These are phyloP conservation scores for Phyllostachys edulis DNA, from an alignment of 176 grass and related monocot species.

Conservation along the genomic window DNA sequence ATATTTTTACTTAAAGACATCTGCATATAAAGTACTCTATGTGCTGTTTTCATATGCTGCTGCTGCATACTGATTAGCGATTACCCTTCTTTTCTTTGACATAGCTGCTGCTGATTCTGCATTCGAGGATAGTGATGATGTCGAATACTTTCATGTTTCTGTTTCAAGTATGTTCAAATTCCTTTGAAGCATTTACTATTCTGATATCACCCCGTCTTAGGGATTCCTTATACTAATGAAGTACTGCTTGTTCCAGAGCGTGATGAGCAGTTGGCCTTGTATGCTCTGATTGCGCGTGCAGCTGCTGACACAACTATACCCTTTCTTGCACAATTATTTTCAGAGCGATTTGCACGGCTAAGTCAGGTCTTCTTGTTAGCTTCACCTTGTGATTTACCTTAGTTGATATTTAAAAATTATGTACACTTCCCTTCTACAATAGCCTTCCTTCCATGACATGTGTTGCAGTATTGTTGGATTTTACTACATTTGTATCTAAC, in stretches of 20 bases:
- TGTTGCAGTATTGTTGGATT: conserved; percentile 3
- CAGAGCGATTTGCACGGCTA: conserved; percentile 65
- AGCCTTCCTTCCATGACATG: conserved; percentile 3
- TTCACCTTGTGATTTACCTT: conserved; percentile 22
- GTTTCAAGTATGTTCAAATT: conserved; percentile 81
- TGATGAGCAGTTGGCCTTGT: conserved; percentile 85
- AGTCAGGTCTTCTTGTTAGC: conserved; percentile 57
- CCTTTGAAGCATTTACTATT: conserved; percentile 21
- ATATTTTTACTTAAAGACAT: conserved; percentile 3
- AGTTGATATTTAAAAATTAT: background rate
- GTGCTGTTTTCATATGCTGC: conserved; percentile 23
- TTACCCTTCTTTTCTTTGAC: conserved; percentile 42
- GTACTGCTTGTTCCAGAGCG: conserved; percentile 65
- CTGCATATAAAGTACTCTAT: conserved; percentile 2
- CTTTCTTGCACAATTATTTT: conserved; percentile 75
- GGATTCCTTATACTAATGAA: conserved; percentile 24
- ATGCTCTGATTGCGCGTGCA: conserved; percentile 90
- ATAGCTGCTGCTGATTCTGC: conserved; percentile 96
- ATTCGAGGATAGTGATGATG: conserved; percentile 78
- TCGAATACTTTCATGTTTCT: conserved; percentile 97
- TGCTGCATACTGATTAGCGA: conserved; percentile 39
- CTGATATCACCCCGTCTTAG: background rate
- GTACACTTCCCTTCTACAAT: background rate
- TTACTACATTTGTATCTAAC: conserved; percentile 10
- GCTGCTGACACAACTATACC: conserved; percentile 74